A percentile compares a stretch with the other conserved stretches of the same genome.
Conservation (phyloP, 2,329 filamentous ascomycete genomes). For the Aspergillus vadensis region DNA sequence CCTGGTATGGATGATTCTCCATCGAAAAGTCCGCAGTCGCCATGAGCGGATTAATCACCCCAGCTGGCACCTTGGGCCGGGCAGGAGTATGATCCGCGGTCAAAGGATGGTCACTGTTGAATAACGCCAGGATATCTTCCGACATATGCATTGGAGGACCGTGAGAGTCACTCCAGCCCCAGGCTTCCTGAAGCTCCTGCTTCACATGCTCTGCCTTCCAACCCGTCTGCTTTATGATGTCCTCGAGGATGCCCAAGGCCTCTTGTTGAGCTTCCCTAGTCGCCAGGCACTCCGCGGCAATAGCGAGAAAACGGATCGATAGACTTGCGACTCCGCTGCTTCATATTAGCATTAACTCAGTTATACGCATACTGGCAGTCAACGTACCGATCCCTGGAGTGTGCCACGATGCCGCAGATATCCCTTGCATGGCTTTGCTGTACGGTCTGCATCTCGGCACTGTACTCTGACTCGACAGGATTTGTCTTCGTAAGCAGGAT, state of each 20-base stretch:
- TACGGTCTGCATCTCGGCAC: conserved; percentile 68
- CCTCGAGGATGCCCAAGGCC: conserved; percentile 73
- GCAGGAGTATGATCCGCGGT: conserved; percentile 26
- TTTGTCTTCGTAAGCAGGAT: conserved; percentile 79
- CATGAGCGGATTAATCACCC: conserved; percentile 70
- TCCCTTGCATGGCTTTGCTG: conserved; percentile 76
- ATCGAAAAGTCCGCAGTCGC: conserved; percentile 73
- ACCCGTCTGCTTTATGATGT: conserved; percentile 73
- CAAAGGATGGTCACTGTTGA: conserved; percentile 15
- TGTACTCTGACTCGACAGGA: conserved; percentile 63
- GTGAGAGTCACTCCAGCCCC: conserved; percentile 66
- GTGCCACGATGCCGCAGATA: conserved; percentile 85
- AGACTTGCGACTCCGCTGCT: conserved; percentile 71
- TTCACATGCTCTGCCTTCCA: conserved; percentile 76
- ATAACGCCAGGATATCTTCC: conserved; percentile 18
- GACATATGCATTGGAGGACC: conserved; percentile 29
- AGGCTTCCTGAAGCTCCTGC: conserved; percentile 70
- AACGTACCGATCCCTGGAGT: conserved; percentile 71
- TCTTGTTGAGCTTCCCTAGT: conserved; percentile 75
- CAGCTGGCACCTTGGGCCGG: conserved; percentile 40
- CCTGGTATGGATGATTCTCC: conserved; percentile 79
- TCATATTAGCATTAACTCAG: not conserved
- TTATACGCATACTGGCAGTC: not conserved
- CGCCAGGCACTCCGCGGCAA: conserved; percentile 73
- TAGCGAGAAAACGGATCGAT: conserved; percentile 74